Percentiles rank a stretch among this genome's conserved stretches.
These are phyloP conservation scores for Saturnispora quitensis DNA, from an alignment of 805 yeast genomes.

Conservation along the genomic window DNA sequence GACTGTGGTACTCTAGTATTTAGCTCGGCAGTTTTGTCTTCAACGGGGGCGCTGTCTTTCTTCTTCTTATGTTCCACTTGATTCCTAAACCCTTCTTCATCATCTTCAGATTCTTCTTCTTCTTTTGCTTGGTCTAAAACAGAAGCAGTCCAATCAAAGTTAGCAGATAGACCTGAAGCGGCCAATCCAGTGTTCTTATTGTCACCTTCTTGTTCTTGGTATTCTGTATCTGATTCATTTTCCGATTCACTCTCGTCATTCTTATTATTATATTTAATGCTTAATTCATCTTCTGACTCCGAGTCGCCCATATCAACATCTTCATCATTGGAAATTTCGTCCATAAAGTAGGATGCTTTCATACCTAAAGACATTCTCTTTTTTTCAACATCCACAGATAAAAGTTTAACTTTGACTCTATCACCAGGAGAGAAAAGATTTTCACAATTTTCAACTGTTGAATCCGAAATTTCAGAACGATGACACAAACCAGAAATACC, in stretches of 20 bases:
- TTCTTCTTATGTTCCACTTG: conserved; percentile 35
- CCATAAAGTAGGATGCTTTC: conserved; percentile 81
- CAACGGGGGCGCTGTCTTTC: conserved; percentile 38
- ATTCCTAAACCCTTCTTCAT: conserved; percentile 30
- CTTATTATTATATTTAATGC: conserved; percentile 12
- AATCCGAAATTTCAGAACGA: conserved; percentile 73
- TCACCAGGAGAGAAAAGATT: conserved; percentile 83
- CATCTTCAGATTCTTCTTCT: conserved; percentile 42
- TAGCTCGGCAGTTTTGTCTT: conserved; percentile 80
- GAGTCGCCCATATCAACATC: conserved; percentile 23
- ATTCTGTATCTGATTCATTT: conserved; percentile 17
- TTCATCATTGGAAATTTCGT: conserved; percentile 19
- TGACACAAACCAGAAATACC: conserved; percentile 84
- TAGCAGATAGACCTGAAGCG: conserved; percentile 62
- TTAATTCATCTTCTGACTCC: conserved; percentile 15
- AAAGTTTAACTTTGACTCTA: conserved; percentile 74
- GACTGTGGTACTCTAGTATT: conserved; percentile 86
- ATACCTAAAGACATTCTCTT: conserved; percentile 80
- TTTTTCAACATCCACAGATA: conserved; percentile 53
- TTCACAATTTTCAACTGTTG: conserved; percentile 43
- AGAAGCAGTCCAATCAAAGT: conserved; percentile 94
- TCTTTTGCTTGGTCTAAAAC: conserved; percentile 73
- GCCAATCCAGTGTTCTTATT: conserved; percentile 23
- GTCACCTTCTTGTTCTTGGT: conserved; percentile 20
- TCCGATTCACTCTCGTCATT: conserved; percentile 20